A percentile compares a stretch with the other conserved stretches of the same genome.
Conservation (phyloP, 2,329 filamentous ascomycete genomes). For the Westerdykella ornata region DNA sequence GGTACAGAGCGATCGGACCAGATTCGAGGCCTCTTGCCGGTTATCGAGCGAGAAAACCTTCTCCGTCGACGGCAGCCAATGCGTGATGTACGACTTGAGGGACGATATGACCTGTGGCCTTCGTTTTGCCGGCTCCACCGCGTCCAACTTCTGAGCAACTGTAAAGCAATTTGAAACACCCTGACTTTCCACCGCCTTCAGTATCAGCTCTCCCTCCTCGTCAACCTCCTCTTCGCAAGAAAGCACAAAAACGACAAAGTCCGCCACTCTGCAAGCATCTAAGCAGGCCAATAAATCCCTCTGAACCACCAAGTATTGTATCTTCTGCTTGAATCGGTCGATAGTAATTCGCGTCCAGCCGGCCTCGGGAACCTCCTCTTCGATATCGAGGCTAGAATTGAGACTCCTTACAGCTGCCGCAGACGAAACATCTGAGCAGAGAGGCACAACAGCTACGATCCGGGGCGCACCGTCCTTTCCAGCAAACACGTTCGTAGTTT, state of each 20-base stretch:
- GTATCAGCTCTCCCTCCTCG: conserved; percentile 71
- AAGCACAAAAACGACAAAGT: conserved; percentile 83
- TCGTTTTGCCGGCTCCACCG: conserved; percentile 72
- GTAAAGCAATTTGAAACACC: conserved; percentile 90
- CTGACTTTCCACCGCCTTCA: conserved; percentile 85
- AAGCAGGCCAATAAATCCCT: conserved; percentile 70
- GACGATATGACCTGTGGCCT: conserved; percentile 69
- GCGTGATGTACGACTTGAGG: conserved; percentile 84
- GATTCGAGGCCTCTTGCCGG: conserved; percentile 82
- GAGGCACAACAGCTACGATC: conserved; percentile 78
- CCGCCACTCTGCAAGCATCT: conserved; percentile 80
- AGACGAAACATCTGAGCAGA: conserved; percentile 67
- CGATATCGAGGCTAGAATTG: conserved; percentile 73
- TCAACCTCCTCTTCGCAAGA: conserved; percentile 81
- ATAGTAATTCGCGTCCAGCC: conserved; percentile 60
- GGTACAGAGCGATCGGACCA: conserved; percentile 85
- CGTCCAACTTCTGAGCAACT: conserved; percentile 71
- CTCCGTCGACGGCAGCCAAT: conserved; percentile 89
- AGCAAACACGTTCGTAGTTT: conserved; percentile 73
- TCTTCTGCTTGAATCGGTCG: conserved; percentile 89
- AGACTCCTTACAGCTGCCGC: conserved; percentile 61
- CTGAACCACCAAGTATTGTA: conserved; percentile 74
- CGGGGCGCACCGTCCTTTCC: conserved; percentile 81
- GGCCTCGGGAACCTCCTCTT: conserved; percentile 55
- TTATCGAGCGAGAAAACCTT: conserved; percentile 85